Conservation (phyloP, 2,329 filamentous ascomycete genomes). For the Calonectria pseudoturangicola region DNA sequence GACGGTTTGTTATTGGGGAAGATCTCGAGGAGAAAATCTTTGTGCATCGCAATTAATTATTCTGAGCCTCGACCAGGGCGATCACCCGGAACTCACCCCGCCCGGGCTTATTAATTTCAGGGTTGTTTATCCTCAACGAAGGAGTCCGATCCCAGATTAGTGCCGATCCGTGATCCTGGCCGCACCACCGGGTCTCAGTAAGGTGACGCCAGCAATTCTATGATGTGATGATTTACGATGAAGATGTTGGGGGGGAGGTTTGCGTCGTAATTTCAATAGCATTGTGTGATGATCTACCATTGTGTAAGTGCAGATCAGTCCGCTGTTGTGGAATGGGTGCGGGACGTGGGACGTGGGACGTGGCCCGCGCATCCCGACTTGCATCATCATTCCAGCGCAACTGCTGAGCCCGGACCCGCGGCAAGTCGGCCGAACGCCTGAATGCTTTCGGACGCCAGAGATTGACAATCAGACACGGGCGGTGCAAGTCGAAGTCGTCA, state of each 20-base stretch:
- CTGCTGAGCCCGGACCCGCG: conserved; percentile 9
- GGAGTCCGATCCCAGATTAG: conserved; percentile 10
- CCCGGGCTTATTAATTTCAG: not conserved
- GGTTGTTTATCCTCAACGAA: conserved; percentile 16
- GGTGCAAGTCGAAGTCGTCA: not conserved
- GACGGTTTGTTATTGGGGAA: conserved; percentile 13
- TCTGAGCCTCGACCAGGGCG: conserved; percentile 8
- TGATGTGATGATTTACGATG: conserved; percentile 10
- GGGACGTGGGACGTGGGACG: not conserved
- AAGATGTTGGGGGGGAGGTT: not conserved
- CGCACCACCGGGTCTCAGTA: not conserved
- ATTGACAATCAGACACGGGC: conserved; percentile 1
- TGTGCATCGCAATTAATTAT: conserved; percentile 25
- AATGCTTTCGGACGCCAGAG: not conserved
- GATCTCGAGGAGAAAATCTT: conserved; percentile 25
- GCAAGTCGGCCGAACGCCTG: not conserved
- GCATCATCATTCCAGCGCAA: conserved; percentile 10
- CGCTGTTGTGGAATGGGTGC: conserved; percentile 19
- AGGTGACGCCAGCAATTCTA: conserved; percentile 2
- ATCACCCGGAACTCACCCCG: conserved; percentile 20
- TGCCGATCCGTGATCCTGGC: conserved; percentile 7
- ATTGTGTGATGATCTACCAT: conserved; percentile 11
- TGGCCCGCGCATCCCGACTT: conserved; percentile 21
- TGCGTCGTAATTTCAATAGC: conserved; percentile 5
- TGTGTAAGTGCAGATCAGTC: conserved; percentile 25